phyloP scores from a whole-genome alignment of 2,329 filamentous ascomycete species.

The Zymoseptoria ardabiliae region DNA sequence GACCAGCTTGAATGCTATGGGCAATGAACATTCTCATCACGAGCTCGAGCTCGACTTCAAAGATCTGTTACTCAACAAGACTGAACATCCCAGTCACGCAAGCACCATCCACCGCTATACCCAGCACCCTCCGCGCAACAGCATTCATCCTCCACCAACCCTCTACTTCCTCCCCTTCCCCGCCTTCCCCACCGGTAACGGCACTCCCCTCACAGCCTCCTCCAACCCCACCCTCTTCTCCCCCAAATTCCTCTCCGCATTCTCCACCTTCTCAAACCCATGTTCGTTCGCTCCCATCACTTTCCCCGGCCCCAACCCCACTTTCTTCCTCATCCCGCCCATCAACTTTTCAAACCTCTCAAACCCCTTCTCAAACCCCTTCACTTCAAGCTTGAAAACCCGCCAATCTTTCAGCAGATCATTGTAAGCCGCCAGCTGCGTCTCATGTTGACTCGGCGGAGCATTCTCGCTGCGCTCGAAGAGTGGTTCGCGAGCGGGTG shows the following conservation, averaged over 20 bases:
- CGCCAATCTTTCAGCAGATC: conserved; percentile 2
- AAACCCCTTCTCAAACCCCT: conserved; percentile 1
- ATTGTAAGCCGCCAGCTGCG: conserved; percentile 1
- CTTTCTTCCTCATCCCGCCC: conserved; percentile 1
- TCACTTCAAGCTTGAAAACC: conserved; percentile 2
- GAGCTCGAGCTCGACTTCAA: too few species aligned
- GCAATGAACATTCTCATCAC: too few species aligned
- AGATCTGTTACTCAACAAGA: too few species aligned
- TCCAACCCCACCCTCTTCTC: conserved; percentile 3
- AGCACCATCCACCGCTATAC: too few species aligned
- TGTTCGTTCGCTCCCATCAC: conserved; percentile 5
- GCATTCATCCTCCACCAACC: neutral
- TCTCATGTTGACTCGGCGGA: conserved; percentile 6
- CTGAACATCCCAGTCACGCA: too few species aligned
- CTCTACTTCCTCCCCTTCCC: neutral
- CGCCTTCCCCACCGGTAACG: conserved; percentile 17
- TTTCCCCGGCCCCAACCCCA: conserved; percentile 2
- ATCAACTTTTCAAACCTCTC: conserved; percentile 2
- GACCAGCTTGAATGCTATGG: too few species aligned
- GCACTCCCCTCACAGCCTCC: conserved; percentile 1
- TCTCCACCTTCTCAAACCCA: conserved; percentile 8
- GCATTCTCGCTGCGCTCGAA: conserved; percentile 1
- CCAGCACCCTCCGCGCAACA: too few species aligned
- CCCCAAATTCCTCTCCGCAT: conserved; percentile 6
- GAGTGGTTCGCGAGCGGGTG: conserved; percentile 3